Percentiles rank a stretch among this genome's conserved stretches.
These are phyloP conservation scores for Hypomyces perniciosus DNA, from an alignment of 2,329 filamentous ascomycete species.

Conservation along the genomic window DNA sequence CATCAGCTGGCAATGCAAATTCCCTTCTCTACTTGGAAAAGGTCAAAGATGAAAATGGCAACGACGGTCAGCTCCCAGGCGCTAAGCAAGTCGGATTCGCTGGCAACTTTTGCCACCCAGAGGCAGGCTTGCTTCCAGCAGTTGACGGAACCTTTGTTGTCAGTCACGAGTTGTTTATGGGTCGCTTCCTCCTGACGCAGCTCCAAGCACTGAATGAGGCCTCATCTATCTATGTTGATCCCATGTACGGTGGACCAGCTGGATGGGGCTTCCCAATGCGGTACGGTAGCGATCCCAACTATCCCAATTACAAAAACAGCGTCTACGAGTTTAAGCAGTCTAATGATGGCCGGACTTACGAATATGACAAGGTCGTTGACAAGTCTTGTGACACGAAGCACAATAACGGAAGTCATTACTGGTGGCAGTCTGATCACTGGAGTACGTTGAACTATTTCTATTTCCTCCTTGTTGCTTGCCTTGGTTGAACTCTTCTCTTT, in stretches of 20 bases:
- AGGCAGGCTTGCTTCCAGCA: background rate
- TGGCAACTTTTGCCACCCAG: conserved; percentile 1
- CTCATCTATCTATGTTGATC: background rate
- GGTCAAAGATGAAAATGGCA: background rate
- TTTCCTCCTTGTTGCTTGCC: too few relatives aligned
- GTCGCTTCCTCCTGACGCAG: background rate
- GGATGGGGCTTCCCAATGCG: background rate
- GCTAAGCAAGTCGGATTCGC: background rate
- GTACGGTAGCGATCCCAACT: background rate
- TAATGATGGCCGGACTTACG: background rate
- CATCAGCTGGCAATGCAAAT: background rate
- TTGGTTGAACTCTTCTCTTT: too few relatives aligned
- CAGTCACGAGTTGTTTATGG: background rate
- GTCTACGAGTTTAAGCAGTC: background rate
- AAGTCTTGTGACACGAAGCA: background rate
- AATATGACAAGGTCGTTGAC: background rate
- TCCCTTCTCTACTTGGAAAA: background rate
- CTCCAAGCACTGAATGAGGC: background rate
- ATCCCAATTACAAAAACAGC: background rate
- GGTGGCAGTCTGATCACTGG: background rate
- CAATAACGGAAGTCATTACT: background rate
- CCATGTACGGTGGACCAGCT: background rate
- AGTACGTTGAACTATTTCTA: background rate
- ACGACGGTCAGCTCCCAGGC: background rate
- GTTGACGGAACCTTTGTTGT: conserved; percentile 1